phyloP scores from a whole-genome alignment of 345 rosid species.

The Gossypium longicalyx region DNA sequence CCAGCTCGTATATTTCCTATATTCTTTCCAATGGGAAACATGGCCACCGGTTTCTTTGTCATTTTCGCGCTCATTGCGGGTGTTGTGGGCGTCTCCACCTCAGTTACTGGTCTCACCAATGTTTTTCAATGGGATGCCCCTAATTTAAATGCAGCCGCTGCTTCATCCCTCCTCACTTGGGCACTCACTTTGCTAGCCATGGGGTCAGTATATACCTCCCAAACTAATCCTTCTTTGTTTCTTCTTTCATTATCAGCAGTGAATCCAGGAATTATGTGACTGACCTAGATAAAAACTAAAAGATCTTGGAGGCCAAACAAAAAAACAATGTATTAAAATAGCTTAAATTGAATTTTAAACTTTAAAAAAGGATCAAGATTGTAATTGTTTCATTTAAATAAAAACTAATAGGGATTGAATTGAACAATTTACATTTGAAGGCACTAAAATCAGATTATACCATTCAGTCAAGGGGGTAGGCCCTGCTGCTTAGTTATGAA shows the following conservation, averaged over 20 bases:
- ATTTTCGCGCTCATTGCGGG: constrained; percentile 71
- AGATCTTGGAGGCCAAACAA: too few relatives aligned
- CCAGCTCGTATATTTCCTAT: constrained; percentile 85
- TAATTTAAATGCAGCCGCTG: constrained; percentile 59
- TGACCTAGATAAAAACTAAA: too few relatives aligned
- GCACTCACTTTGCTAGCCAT: constrained; percentile 71
- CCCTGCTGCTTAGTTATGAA: too few relatives aligned
- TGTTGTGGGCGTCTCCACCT: constrained; percentile 69
- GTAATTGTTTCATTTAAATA: too few relatives aligned
- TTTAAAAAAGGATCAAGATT: too few relatives aligned
- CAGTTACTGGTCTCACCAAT: constrained; percentile 50
- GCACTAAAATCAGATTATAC: too few relatives aligned
- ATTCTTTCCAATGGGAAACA: constrained; percentile 75
- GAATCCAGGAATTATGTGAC: too few relatives aligned
- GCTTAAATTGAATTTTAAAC: too few relatives aligned
- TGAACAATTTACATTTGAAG: too few relatives aligned
- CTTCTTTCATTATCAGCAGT: not conserved
- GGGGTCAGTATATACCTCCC: constrained; percentile 44
- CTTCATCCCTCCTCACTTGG: constrained; percentile 58
- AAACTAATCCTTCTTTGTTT: not conserved
- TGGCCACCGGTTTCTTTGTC: constrained; percentile 77
- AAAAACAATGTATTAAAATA: too few relatives aligned
- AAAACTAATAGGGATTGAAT: too few relatives aligned
- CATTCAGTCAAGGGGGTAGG: too few relatives aligned
- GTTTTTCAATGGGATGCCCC: constrained; percentile 42